Evolutionary conservation across 2,329 filamentous ascomycete genomes (phyloP), one percentile per base, ranked within the genome.

Genomic region (Fusarium hainanense): DNA sequence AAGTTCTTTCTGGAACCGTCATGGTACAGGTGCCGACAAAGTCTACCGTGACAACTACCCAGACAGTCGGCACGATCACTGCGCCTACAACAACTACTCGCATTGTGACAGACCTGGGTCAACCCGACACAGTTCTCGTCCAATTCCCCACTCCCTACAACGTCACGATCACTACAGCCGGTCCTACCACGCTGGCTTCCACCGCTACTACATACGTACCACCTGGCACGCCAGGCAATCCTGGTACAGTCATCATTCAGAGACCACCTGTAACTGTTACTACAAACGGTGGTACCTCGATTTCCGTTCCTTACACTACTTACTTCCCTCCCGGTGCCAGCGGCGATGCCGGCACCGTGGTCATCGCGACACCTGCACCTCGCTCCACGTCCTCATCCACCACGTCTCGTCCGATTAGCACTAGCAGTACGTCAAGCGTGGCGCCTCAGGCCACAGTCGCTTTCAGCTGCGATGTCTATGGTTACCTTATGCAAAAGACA

Each of bases 401-500:
- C 18, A 37, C 34, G 10, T 37, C 34, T n/a, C 34, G 34, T 18
- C 12, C 34, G 9, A 34, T 16, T 18, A 34, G 32, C 32, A 6
- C 32, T 7, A 32, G 13, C 30, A 8, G 7, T 8, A 37, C 34
- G 34, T 37, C 34, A 4, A 12, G 18, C 10, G 18, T n/a, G 10
- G 34, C 34, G 4, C 34, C 34, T 37, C 34, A 37, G 4, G 34
- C 34, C 34, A 37, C 34, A 7, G 34, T 37, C 1, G 34, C 34
- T 6, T 71, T 71, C 54, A 51, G 47, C 18, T 71, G 68, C 34
- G 68, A 71, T 32, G 40, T 66, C 16, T 72, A 71, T 13, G 69
- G 69, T 4, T 71, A 71, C 4, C 65, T 71, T 27, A 69, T 71
- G 16, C 65, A 71, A 23, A 67, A 69, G 50, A 66, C 66, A 1